These are phyloP conservation scores for Stentor coeruleus DNA, from an alignment of 73 alveolate species.

Conservation along the genomic window DNA sequence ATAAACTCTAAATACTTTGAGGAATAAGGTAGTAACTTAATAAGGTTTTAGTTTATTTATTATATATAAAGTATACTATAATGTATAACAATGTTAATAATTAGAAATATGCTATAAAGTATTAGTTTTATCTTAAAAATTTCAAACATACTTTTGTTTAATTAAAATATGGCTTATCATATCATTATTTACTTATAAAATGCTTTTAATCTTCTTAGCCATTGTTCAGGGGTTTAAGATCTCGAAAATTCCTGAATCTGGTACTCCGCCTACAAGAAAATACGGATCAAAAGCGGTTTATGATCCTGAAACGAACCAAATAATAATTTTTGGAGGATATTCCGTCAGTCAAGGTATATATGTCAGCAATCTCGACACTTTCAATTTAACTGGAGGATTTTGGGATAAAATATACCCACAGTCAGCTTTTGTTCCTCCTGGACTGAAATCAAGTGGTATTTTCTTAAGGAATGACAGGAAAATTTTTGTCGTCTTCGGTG, in stretches of 20 bases:
- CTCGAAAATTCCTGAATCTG: neutral
- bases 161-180: too few relatives aligned
- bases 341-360: neutral
- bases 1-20: too few relatives aligned
- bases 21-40: too few relatives aligned
- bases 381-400: neutral
- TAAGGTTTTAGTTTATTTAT: too few relatives aligned
- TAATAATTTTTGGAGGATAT: neutral
- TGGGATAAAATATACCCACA: neutral
- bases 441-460: neutral
- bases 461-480: neutral
- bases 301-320: neutral
- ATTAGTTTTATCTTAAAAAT: too few relatives aligned
- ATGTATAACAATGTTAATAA: too few relatives aligned
- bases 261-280: neutral
- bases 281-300: neutral
- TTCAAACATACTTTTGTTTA: too few relatives aligned
- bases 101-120: too few relatives aligned
- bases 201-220: too few relatives aligned
- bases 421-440: neutral
- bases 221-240: neutral
- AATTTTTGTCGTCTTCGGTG: neutral
- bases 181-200: too few relatives aligned
- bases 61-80: too few relatives aligned
- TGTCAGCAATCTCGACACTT: neutral